These are phyloP conservation scores for Neospora caninum DNA, from an alignment of 169 alveolate species.

Conservation along the genomic window DNA sequence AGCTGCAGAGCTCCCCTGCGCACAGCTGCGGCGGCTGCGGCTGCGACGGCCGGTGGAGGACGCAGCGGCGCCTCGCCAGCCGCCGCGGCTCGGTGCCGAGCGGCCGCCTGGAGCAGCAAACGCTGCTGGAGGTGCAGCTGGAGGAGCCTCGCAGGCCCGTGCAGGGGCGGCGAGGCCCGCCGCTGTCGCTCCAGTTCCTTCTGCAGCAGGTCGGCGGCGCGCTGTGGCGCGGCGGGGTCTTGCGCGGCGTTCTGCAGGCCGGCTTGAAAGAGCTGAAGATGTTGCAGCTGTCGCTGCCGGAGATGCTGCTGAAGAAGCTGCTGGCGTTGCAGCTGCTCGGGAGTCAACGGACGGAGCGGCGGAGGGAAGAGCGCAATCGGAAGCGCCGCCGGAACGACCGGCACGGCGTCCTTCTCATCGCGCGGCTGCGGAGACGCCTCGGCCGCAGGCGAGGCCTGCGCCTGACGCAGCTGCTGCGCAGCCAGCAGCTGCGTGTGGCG, in stretches of 20 bases:
- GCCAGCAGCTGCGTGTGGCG: neutral
- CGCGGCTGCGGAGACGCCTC: neutral
- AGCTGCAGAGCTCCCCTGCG: conserved; percentile 1
- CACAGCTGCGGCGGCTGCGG: conserved; percentile 13
- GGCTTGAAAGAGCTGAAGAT: neutral
- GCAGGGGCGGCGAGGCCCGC: neutral
- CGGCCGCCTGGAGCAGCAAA: conserved; percentile 3
- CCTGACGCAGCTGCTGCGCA: neutral
- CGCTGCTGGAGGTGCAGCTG: conserved; percentile 33
- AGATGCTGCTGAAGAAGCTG: neutral
- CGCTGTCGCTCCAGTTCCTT: neutral
- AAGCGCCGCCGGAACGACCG: neutral
- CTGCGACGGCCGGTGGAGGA: neutral
- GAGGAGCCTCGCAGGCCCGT: neutral
- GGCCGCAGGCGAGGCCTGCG: neutral
- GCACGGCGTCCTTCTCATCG: neutral
- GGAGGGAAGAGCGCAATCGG: neutral
- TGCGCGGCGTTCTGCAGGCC: neutral
- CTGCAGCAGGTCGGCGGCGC: neutral
- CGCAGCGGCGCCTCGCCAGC: neutral
- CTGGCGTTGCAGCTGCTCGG: conserved; percentile 15
- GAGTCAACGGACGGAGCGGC: neutral
- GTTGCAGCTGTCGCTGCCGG: neutral
- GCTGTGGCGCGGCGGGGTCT: neutral
- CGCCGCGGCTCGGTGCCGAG: neutral